These are phyloP conservation scores for Mentha longifolia DNA, from an alignment of 257 asterid species.

Conservation along the genomic window DNA sequence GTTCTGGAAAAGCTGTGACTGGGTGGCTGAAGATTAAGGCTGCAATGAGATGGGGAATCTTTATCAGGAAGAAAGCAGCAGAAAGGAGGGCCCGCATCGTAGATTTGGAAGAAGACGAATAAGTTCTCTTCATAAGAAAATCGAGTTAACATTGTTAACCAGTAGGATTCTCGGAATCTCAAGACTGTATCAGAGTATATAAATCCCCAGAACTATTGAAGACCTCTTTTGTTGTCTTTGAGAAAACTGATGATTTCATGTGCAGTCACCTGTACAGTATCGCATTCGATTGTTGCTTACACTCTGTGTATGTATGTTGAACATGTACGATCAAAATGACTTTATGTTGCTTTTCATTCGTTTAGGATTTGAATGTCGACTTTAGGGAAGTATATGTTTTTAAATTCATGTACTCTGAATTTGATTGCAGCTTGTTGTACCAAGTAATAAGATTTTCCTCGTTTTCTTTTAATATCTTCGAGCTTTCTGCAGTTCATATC, in stretches of 20 bases:
- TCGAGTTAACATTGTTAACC: conserved; percentile 25
- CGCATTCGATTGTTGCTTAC: conserved; percentile 28
- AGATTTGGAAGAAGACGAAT: conserved; percentile 86
- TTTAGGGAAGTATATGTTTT: not conserved
- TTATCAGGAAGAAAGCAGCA: conserved; percentile 94
- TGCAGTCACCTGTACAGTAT: conserved; percentile 52
- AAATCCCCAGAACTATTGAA: conserved; percentile 34
- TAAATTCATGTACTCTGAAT: conserved; percentile 24
- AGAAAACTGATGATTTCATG: conserved; percentile 27
- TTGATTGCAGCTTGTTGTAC: conserved; percentile 18
- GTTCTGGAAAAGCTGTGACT: conserved; percentile 82
- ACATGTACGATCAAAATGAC: conserved; percentile 25
- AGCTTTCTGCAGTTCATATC: conserved; percentile 1
- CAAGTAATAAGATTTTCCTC: not conserved
- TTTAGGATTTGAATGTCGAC: conserved; percentile 2
- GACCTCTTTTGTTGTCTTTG: conserved; percentile 23
- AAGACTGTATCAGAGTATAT: conserved; percentile 30
- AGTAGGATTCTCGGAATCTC: conserved; percentile 33
- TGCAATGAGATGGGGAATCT: conserved; percentile 98
- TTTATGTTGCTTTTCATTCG: conserved; percentile 28
- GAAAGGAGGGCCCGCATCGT: conserved; percentile 89
- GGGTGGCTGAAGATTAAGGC: conserved; percentile 99
- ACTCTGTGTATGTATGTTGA: conserved; percentile 24
- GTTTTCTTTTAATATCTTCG: not conserved
- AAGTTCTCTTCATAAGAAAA: conserved; percentile 17